These are phyloP conservation scores for Neophaeococcomyces aloes DNA, from an alignment of 2,329 filamentous ascomycete genomes.

Conservation along the genomic window DNA sequence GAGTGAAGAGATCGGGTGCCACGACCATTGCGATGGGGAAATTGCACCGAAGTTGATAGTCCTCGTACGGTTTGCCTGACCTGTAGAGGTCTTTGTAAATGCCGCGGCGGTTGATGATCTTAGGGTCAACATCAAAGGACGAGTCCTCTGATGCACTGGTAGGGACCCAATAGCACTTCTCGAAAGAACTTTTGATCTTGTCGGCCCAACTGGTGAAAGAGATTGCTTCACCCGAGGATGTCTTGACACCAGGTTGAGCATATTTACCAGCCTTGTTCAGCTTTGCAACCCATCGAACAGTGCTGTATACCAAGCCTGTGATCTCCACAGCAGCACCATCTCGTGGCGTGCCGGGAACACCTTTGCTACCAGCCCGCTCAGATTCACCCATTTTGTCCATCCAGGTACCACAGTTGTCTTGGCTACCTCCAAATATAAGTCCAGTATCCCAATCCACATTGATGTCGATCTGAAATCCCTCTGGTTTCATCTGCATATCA, in stretches of 20 bases:
- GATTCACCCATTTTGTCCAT: constrained; percentile 99
- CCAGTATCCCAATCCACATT: constrained; percentile 85
- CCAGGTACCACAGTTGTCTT: constrained; percentile 94
- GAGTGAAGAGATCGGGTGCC: constrained; percentile 75
- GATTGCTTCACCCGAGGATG: constrained; percentile 51
- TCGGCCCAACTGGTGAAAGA: constrained; percentile 69
- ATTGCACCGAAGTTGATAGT: constrained; percentile 92
- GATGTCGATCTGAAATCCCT: constrained; percentile 87
- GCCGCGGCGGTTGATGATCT: constrained; percentile 75
- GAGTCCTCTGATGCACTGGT: constrained; percentile 47
- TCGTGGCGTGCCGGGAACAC: constrained; percentile 87
- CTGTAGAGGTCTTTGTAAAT: constrained; percentile 97
- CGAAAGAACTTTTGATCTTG: constrained; percentile 75
- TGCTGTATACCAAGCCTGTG: constrained; percentile 84
- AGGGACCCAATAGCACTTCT: constrained; percentile 84
- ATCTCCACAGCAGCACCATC: constrained; percentile 95
- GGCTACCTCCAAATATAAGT: constrained; percentile 86
- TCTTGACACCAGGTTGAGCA: constrained; percentile 61
- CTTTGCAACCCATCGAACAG: constrained; percentile 64
- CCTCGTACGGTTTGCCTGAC: constrained; percentile 90
- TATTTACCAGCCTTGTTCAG: constrained; percentile 61
- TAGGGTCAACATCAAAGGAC: constrained; percentile 68
- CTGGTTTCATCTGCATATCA: constrained; percentile 83
- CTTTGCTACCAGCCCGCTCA: constrained; percentile 78
- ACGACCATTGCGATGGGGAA: constrained; percentile 94